phyloP scores from a whole-genome alignment of 2,329 filamentous ascomycete species.

The Cercospora zeina region DNA sequence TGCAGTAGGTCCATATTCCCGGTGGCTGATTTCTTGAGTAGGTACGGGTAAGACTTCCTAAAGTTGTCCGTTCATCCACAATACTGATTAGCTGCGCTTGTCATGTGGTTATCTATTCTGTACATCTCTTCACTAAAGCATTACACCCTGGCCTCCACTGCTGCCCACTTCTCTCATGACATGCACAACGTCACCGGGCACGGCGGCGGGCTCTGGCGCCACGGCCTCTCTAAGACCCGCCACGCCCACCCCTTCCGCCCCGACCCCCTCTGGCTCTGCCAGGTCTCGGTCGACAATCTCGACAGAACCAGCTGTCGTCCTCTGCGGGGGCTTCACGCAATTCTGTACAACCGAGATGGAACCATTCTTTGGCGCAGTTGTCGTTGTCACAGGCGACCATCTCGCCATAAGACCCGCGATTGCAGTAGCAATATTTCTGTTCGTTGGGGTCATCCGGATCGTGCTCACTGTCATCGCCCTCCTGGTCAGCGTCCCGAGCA shows the following conservation, averaged over 20 bases:
- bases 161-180: not conserved
- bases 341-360: slow-evolving; percentile 65
- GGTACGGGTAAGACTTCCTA: no score
- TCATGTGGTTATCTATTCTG: slow-evolving; percentile 1
- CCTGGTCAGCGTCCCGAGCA: slow-evolving; percentile 7
- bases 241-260: slow-evolving; percentile 26
- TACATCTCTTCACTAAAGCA: not conserved
- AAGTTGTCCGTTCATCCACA: not conserved
- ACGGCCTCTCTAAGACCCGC: slow-evolving; percentile 8
- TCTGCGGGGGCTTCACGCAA: slow-evolving; percentile 60
- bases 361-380: slow-evolving; percentile 65
- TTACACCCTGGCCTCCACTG: not conserved
- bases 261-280: slow-evolving; percentile 23
- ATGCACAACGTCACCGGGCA: not conserved
- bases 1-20: no score
- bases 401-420: slow-evolving; percentile 64
- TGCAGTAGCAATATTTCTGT: slow-evolving; percentile 66
- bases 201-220: slow-evolving; percentile 10
- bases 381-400: slow-evolving; percentile 70
- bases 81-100: not conserved
- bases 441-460: slow-evolving; percentile 55
- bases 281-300: slow-evolving; percentile 46
- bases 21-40: no score
- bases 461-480: slow-evolving; percentile 33
- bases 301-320: slow-evolving; percentile 56